Evolutionary conservation across 768 basidiomycete genomes (phyloP).

Genomic region (Boletus tylopilopsis): DNA sequence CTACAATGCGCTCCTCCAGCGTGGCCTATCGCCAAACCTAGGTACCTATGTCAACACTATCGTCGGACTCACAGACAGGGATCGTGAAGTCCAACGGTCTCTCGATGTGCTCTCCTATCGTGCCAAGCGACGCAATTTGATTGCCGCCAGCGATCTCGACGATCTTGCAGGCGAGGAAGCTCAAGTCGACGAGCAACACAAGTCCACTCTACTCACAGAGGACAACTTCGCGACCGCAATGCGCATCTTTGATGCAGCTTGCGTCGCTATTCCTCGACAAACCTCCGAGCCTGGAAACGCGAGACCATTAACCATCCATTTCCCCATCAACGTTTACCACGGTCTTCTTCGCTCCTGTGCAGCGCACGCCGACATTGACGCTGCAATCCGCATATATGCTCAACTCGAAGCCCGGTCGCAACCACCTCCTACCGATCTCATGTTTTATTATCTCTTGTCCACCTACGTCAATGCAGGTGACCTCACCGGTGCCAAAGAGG

Average conservation of each 20-base stretch:
- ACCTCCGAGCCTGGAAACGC: slow-evolving; percentile 9
- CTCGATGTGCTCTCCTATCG: slow-evolving; percentile 43
- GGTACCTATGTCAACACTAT: slow-evolving; percentile 64
- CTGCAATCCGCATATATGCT: slow-evolving; percentile 61
- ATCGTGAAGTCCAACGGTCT: slow-evolving; percentile 54
- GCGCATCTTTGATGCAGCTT: slow-evolving; percentile 64
- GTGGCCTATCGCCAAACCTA: slow-evolving; percentile 56
- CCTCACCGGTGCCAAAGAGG: slow-evolving; percentile 47
- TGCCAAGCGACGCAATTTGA: slow-evolving; percentile 31
- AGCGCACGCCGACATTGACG: slow-evolving; percentile 49
- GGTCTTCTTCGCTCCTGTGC: slow-evolving; percentile 62
- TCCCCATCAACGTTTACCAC: slow-evolving; percentile 43
- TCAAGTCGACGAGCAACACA: slow-evolving; percentile 30
- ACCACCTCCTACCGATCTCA: slow-evolving; percentile 29
- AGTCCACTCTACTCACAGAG: slow-evolving; percentile 50
- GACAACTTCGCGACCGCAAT: slow-evolving; percentile 70
- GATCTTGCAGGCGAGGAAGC: slow-evolving; percentile 12
- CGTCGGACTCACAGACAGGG: slow-evolving; percentile 58
- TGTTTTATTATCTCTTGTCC: slow-evolving; percentile 55
- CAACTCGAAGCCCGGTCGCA: slow-evolving; percentile 47
- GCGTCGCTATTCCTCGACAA: slow-evolving; percentile 28
- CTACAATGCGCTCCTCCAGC: slow-evolving; percentile 69
- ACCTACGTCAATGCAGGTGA: slow-evolving; percentile 53
- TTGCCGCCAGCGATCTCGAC: slow-evolving; percentile 1
- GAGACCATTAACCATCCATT: slow-evolving; percentile 8